Conservation (phyloP, 169 alveolate genomes). For the Eimeria maxima region DNA sequence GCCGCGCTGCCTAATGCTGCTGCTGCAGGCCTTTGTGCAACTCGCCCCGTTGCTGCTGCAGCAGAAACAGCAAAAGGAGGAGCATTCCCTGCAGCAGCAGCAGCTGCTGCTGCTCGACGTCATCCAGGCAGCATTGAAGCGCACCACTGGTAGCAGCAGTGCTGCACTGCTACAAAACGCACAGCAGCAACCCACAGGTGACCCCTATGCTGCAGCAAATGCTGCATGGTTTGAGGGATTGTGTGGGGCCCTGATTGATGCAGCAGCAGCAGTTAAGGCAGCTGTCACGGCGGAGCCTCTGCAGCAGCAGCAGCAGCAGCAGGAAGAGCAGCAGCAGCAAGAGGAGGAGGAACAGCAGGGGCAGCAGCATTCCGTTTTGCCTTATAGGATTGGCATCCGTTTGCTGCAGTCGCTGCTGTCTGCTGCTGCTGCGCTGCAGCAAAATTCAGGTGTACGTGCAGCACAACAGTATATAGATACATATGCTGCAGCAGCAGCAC, state of each 20-base stretch:
- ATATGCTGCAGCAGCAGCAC: constrained; percentile 34
- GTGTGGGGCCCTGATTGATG: constrained; percentile 10
- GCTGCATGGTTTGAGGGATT: constrained; percentile 60
- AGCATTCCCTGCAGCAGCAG: constrained; percentile 35
- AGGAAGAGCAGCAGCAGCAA: background rate
- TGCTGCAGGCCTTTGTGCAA: constrained; percentile 25
- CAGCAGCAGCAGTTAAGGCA: background rate
- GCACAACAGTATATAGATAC: background rate
- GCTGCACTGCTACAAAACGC: constrained; percentile 14
- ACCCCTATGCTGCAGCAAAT: background rate
- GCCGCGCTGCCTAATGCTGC: constrained; percentile 11
- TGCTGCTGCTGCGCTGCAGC: constrained; percentile 70
- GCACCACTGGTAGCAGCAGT: background rate
- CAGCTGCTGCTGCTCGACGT: constrained; percentile 42
- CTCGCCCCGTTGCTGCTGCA: constrained; percentile 59
- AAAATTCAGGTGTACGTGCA: background rate
- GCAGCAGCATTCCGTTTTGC: background rate
- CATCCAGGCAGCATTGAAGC: background rate
- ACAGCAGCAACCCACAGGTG: background rate
- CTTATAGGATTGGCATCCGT: background rate
- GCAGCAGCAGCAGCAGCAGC: constrained; percentile 40
- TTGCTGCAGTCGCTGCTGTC: constrained; percentile 51
- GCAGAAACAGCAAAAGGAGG: constrained; percentile 28
- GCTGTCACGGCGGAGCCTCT: background rate
- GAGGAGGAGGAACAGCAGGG: background rate